Conservation (phyloP, 306 rosid genomes). For the Rosa persica region DNA sequence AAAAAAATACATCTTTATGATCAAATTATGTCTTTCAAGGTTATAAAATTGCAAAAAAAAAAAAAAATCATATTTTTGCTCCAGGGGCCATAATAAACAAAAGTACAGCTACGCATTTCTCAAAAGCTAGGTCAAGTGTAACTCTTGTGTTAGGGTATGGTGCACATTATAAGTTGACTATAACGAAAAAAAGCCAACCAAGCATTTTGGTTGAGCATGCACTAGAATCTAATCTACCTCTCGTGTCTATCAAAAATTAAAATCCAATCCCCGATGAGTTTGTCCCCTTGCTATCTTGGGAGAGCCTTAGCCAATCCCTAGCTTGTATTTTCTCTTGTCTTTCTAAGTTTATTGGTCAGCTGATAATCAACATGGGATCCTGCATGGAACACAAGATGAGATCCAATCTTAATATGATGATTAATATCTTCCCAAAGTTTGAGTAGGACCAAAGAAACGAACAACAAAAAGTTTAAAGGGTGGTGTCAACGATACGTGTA, state of each 20-base stretch:
- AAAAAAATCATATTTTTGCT: no score
- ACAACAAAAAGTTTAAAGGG: background rate
- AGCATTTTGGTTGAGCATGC: conserved; percentile 16
- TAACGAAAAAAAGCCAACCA: conserved; percentile 3
- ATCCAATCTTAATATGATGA: conserved; percentile 19
- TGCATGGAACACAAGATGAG: conserved; percentile 16
- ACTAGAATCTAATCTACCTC: conserved; percentile 4
- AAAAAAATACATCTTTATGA: no score
- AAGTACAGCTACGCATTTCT: no score
- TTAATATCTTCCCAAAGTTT: conserved; percentile 7
- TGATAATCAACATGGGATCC: conserved; percentile 2
- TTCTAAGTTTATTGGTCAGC: conserved; percentile 11
- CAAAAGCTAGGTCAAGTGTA: background rate
- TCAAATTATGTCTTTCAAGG: no score
- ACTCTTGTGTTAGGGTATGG: background rate
- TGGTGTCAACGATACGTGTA: conserved; percentile 12
- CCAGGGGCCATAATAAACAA: no score
- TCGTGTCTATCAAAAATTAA: background rate
- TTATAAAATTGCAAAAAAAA: no score
- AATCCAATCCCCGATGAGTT: background rate
- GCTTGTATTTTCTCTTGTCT: background rate
- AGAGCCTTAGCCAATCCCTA: conserved; percentile 13
- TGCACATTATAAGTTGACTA: conserved; percentile 21
- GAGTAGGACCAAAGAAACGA: conserved; percentile 16
- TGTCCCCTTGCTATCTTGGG: conserved; percentile 5